Evolutionary conservation across 306 rosid species (phyloP).

Genomic region (Datisca glomerata): DNA sequence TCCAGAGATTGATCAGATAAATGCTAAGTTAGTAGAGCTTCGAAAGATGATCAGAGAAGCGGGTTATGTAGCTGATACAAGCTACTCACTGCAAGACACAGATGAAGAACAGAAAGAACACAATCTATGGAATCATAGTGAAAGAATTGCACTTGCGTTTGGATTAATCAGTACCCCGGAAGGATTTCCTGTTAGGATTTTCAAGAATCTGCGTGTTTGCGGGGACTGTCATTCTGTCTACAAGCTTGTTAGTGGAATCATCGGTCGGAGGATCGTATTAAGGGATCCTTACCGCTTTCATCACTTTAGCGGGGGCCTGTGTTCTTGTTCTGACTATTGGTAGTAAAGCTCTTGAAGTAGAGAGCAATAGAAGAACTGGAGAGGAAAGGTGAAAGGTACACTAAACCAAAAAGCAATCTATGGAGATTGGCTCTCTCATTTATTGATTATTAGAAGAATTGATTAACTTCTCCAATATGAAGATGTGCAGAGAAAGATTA

Average conservation of each 20-base stretch:
- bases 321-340: constrained; percentile 89
- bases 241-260: constrained; percentile 50
- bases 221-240: constrained; percentile 91
- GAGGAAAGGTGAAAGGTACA: too few species aligned
- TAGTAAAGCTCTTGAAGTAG: too few species aligned
- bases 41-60: constrained; percentile 54
- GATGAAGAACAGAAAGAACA: constrained; percentile 92
- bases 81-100: constrained; percentile 69
- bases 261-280: constrained; percentile 51
- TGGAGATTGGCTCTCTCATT: too few species aligned
- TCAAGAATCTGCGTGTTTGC: constrained; percentile 89
- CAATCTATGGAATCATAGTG: constrained; percentile 93
- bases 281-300: constrained; percentile 87
- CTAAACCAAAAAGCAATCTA: too few species aligned
- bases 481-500: too few species aligned
- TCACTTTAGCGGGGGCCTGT: constrained; percentile 65
- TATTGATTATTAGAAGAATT: too few species aligned
- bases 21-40: constrained; percentile 56
- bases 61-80: constrained; percentile 77
- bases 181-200: constrained; percentile 53
- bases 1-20: constrained; percentile 34
- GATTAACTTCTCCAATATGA: too few species aligned
- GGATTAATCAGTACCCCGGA: constrained; percentile 58
- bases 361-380: too few species aligned
- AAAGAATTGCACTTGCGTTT: constrained; percentile 82